Base-by-base conservation (phyloP, 177 flowering plant species). In the Vitis hybrid region DNA sequence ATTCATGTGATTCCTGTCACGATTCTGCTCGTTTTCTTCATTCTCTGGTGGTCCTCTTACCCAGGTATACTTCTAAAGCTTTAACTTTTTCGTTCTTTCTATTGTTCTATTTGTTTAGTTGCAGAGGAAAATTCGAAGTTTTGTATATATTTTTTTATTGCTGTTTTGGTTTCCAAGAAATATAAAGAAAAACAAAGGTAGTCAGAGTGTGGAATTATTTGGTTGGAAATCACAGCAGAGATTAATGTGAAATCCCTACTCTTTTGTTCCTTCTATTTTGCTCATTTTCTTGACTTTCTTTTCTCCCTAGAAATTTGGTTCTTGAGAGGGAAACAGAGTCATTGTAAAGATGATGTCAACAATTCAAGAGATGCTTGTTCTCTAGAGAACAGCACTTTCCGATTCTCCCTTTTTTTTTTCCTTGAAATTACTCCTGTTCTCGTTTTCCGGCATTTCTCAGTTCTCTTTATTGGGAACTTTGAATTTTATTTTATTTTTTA, bases 41-140 rank as follows among this genome's bases (percentile, higher is more conserved):
- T 72, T 2, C 86, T 84, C 80, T 86, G 84, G 82, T 77, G 80
- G 75, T 72, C 72, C 75, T 80, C 84, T 51, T 60, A 64, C 64
- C 82, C 90, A 69, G 88, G 87, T 86, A 76, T 10, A 9, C 48
- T 56, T 10, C 32, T 26, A 19, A 5, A n/a, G 10, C 21, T 13
- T 19, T 56, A 8, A 3, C 6, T 32, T 48, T 3, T 4, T 48
- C 1, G 0, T 15, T 59, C 49, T 10, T 60, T 18, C 2, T 12
- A 51, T 60, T 21, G 10, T 49, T 45, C 60, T 5, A 56, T 56
- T 50, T 17, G 63, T 48, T 15, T 62, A 21, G 15, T 72, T 50
- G 10, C 23, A 17, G 8, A 40, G 45, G 45, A 40, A 40, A 40
- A 40, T 3, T 5, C 45, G 45, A 7, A 57, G 60, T 17, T 64